Percentiles rank a stretch among this genome's conserved stretches.
Evolutionary conservation across 129 eudicot species (phyloP).

Genomic region (sunflower (Helianthus annuus)): HanXRQr2.0-SUNRISE NC_035446.2:156769183-156769682

Average conservation of each 20-base stretch:
- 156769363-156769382: too few species aligned
- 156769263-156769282: too few species aligned
- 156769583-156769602: constrained; percentile 10
- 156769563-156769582: not conserved
- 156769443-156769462: not conserved
- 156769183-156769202: too few species aligned
- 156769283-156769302: too few species aligned
- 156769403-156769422: too few species aligned
- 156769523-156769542: constrained; percentile 1
- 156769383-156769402: too few species aligned
- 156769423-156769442: not conserved
- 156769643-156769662: not conserved
- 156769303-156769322: too few species aligned
- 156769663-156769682: not conserved
- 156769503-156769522: constrained; percentile 18
- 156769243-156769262: too few species aligned
- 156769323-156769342: too few species aligned
- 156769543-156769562: constrained; percentile 15
- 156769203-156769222: too few species aligned
- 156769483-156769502: not conserved
- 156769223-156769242: too few species aligned
- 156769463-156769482: not conserved
- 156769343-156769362: too few species aligned
- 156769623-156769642: not conserved
- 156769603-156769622: constrained; percentile 1